These are phyloP conservation scores for Pythium monospermum DNA, from an alignment of 352 stramenopile species.

Conservation along the genomic window DNA sequence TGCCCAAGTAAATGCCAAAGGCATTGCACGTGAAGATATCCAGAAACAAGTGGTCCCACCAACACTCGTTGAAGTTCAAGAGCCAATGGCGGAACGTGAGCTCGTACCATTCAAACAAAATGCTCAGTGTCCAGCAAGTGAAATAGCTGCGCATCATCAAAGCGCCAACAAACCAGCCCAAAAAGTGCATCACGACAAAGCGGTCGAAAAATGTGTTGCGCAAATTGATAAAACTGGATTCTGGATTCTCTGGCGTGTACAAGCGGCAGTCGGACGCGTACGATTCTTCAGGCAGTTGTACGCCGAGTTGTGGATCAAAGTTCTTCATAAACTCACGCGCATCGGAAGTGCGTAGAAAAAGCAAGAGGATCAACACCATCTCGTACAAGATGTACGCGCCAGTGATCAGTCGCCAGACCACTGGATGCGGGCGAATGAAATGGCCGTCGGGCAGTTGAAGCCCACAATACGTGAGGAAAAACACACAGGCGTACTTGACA, in stretches of 20 bases:
- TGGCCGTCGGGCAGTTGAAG: constrained; percentile 84
- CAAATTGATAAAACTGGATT: constrained; percentile 75
- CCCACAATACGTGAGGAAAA: constrained; percentile 87
- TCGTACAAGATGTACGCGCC: constrained; percentile 91
- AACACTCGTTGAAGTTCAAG: constrained; percentile 94
- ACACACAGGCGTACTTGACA: constrained; percentile 69
- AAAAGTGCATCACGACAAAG: constrained; percentile 89
- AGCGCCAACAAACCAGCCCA: constrained; percentile 85
- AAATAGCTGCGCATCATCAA: constrained; percentile 84
- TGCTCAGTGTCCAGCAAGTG: constrained; percentile 76
- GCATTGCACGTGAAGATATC: constrained; percentile 94
- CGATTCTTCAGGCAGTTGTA: constrained; percentile 71
- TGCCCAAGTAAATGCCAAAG: constrained; percentile 86
- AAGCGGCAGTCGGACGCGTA: constrained; percentile 83
- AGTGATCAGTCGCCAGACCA: constrained; percentile 88
- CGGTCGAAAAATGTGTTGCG: constrained; percentile 78
- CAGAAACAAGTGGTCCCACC: constrained; percentile 93
- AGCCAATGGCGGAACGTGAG: constrained; percentile 90
- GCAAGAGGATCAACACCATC: constrained; percentile 84
- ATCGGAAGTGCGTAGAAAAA: constrained; percentile 79
- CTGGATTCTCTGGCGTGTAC: constrained; percentile 81
- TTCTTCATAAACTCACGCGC: constrained; percentile 80
- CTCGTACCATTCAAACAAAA: constrained; percentile 86
- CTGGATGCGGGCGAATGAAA: constrained; percentile 85
- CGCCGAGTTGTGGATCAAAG: constrained; percentile 74